phyloP scores from a whole-genome alignment of 129 eudicot genomes.

The Rutidosis leptorrhynchoides region DNA sequence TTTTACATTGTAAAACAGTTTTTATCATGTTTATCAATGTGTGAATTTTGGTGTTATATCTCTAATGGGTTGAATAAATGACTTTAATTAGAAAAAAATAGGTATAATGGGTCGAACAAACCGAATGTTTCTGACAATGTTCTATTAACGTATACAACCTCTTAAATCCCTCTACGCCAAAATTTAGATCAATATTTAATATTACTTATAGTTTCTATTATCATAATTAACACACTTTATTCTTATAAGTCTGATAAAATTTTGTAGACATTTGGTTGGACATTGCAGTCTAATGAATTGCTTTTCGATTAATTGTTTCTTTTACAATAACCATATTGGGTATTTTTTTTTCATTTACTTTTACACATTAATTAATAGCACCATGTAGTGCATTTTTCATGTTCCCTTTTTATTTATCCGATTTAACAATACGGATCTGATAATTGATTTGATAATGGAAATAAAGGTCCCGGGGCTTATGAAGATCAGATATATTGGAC shows the following conservation, averaged over 20 bases:
- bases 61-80: neutral
- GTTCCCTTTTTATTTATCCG: no score
- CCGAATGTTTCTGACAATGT: neutral
- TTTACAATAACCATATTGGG: no score
- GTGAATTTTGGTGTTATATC: neutral
- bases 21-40: neutral
- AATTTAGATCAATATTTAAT: no score
- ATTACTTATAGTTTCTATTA: no score
- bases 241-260: neutral
- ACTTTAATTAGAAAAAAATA: no score
- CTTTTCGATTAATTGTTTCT: no score
- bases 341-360: no score
- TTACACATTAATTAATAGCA: no score
- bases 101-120: neutral
- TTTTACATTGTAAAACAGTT: conserved; percentile 1
- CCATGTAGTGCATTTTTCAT: no score
- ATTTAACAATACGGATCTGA: neutral
- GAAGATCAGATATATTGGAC: conserved; percentile 52
- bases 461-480: conserved; percentile 48
- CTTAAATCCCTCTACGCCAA: no score
- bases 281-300: no score
- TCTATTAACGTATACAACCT: no score
- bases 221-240: neutral
- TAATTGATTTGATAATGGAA: neutral
- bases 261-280: neutral